Base-by-base conservation (phyloP, 805 yeast species). In the Starmera caribaea region DNA sequence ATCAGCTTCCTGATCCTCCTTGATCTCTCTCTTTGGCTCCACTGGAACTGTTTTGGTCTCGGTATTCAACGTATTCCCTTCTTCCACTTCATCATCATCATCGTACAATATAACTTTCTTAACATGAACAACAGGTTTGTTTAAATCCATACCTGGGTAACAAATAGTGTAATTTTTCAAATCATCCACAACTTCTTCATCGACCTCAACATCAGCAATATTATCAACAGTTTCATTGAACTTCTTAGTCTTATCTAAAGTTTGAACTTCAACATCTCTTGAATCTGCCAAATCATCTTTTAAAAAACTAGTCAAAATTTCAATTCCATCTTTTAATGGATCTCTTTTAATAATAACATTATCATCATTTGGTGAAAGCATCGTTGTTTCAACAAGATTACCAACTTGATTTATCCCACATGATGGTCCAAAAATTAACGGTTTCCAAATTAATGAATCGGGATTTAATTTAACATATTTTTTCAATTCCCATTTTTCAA, bases 401-500 rank as follows among this genome's bases (percentile, higher is more conserved):
- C 61, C 65, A 16, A 62, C 61, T 16, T 67, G 66, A 50, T 82
- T 81, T 30, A 86, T 79, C 12, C 95, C 95, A 16, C 92, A 87
- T 0, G 89, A 80, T 0, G 92, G 90, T 0, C 95, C 95, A 50
- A 77, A 71, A n/a, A 84, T 71, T 59, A 84, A 70, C 1, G 89
- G 88, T 49, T 81, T 83, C 95, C 96, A 87, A 12, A 86, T 45
- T 12, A 87, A 61, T 33, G 68, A 66, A 0, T 63, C 61, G 4
- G 76, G 71, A 34, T 78, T 66, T n/a, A 86, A 48, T 28, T 54
- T 55, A 13, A 68, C 68, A 44, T 79, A 76, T 1, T 62, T 60
- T 48, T 81, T 84, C 4, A 56, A 38, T 39, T 72, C 69, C 82
- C 85, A 79, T 21, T 65, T 61, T 8, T 21, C 28, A 17, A 80